phyloP scores from a whole-genome alignment of 1,284 basidiomycete species.

The Xerocomus nothofagi region DNA sequence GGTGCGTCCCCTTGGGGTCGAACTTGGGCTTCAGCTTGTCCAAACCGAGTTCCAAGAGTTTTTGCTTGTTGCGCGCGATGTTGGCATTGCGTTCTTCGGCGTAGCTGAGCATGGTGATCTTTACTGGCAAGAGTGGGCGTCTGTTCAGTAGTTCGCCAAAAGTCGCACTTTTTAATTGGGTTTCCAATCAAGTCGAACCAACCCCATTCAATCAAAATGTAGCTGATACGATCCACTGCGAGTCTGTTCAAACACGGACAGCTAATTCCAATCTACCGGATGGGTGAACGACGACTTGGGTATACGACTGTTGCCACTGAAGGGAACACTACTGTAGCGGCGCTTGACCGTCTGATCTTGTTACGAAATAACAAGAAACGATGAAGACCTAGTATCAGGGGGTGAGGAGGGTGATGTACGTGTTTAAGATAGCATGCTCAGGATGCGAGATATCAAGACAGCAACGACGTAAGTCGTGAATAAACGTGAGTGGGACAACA shows the following conservation, averaged over 20 bases:
- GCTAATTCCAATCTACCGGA: constrained; percentile 5
- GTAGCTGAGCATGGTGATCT: constrained; percentile 36
- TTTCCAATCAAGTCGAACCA: not conserved
- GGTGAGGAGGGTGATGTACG: not conserved
- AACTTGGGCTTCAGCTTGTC: constrained; percentile 41
- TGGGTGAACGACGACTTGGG: constrained; percentile 12
- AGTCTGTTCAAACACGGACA: constrained; percentile 4
- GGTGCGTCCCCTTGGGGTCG: constrained; percentile 47
- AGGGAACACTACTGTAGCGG: constrained; percentile 7
- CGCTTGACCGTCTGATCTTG: constrained; percentile 11
- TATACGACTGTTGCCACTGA: constrained; percentile 18
- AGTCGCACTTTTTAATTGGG: not conserved
- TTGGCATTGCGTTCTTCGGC: constrained; percentile 48
- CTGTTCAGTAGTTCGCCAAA: no score
- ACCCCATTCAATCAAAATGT: no score
- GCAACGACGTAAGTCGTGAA: constrained; percentile 28
- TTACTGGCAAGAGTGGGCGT: not conserved
- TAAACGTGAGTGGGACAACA: constrained; percentile 9
- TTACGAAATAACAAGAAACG: constrained; percentile 5
- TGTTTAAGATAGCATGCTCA: constrained; percentile 22
- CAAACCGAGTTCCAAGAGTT: constrained; percentile 46
- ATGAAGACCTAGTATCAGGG: constrained; percentile 2
- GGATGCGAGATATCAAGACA: constrained; percentile 30
- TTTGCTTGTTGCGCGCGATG: constrained; percentile 48
- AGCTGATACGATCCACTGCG: constrained; percentile 2